phyloP scores from a whole-genome alignment of 1,284 basidiomycete genomes.

The Calocybe gambosa region DNA sequence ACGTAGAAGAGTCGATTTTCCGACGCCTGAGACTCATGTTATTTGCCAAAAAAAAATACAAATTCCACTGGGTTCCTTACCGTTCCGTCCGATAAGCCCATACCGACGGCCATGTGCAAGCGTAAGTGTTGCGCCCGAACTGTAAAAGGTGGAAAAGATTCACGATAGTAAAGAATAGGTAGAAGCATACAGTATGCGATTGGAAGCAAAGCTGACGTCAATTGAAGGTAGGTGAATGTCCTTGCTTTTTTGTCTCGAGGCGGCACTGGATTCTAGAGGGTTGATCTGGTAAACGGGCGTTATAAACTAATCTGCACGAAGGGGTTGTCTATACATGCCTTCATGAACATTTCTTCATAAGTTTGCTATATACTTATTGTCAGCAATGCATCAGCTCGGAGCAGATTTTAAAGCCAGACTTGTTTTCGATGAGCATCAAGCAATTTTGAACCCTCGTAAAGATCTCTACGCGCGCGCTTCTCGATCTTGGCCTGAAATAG shows the following conservation, averaged over 20 bases:
- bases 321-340: constrained; percentile 36
- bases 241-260: constrained; percentile 91
- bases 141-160: constrained; percentile 24
- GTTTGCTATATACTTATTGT: constrained; percentile 55
- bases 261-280: constrained; percentile 77
- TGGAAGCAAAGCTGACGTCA: constrained; percentile 92
- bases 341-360: constrained; percentile 99
- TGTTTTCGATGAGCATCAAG: constrained; percentile 91
- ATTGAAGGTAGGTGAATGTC: constrained; percentile 95
- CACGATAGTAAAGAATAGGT: not conserved
- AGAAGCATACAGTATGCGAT: constrained; percentile 76
- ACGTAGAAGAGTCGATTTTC: constrained; percentile 96
- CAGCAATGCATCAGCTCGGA: constrained; percentile 8
- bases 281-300: constrained; percentile 62
- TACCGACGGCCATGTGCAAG: constrained; percentile 87
- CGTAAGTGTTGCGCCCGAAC: constrained; percentile 79
- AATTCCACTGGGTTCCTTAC: constrained; percentile 23
- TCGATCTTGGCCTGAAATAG: constrained; percentile 83
- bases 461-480: constrained; percentile 82
- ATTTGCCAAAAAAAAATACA: not conserved
- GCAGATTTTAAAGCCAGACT: constrained; percentile 33
- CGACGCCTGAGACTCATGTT: constrained; percentile 59
- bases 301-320: not conserved
- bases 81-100: constrained; percentile 81
- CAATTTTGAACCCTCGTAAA: constrained; percentile 95